Evolutionary conservation across 106 monocot species (phyloP).

Genomic region (Dioscorea dumetorum): DNA sequence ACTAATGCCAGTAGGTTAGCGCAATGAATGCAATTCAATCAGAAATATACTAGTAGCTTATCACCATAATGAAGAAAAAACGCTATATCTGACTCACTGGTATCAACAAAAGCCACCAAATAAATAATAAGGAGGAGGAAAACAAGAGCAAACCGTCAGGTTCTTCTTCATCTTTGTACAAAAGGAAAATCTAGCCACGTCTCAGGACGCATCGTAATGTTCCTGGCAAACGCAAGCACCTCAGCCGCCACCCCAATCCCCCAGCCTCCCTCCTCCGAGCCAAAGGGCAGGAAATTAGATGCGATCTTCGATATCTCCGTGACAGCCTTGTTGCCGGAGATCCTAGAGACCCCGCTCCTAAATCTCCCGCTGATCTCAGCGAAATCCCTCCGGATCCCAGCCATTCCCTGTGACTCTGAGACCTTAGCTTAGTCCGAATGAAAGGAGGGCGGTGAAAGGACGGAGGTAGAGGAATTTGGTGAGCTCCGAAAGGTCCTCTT

Average conservation of each 20-base stretch:
- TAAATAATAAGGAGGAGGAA: not conserved
- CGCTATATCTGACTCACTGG: not conserved
- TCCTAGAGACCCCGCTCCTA: constrained; percentile 63
- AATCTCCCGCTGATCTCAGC: constrained; percentile 80
- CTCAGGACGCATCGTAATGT: constrained; percentile 95
- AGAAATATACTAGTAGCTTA: not conserved
- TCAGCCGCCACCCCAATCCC: constrained; percentile 87
- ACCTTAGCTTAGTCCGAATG: constrained; percentile 4
- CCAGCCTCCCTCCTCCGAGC: constrained; percentile 23
- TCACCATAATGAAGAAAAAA: too few species aligned
- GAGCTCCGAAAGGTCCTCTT: constrained; percentile 87
- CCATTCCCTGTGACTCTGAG: constrained; percentile 26
- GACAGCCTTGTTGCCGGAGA: constrained; percentile 54
- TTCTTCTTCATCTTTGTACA: constrained; percentile 67
- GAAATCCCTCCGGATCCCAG: constrained; percentile 66
- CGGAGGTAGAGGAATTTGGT: constrained; percentile 33
- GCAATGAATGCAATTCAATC: not conserved
- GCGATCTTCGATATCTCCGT: constrained; percentile 80
- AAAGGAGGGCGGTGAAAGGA: constrained; percentile 3
- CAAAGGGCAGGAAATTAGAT: constrained; percentile 59
- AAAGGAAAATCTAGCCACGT: constrained; percentile 94
- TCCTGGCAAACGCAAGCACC: constrained; percentile 86
- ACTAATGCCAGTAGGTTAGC: not conserved
- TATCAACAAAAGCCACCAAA: not conserved
- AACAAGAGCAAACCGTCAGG: constrained; percentile 46